Percentiles rank a stretch among this genome's conserved stretches.
These are phyloP conservation scores for Eucalyptus sideroxylon DNA, from an alignment of 345 rosid genomes.

Conservation along the genomic window DNA sequence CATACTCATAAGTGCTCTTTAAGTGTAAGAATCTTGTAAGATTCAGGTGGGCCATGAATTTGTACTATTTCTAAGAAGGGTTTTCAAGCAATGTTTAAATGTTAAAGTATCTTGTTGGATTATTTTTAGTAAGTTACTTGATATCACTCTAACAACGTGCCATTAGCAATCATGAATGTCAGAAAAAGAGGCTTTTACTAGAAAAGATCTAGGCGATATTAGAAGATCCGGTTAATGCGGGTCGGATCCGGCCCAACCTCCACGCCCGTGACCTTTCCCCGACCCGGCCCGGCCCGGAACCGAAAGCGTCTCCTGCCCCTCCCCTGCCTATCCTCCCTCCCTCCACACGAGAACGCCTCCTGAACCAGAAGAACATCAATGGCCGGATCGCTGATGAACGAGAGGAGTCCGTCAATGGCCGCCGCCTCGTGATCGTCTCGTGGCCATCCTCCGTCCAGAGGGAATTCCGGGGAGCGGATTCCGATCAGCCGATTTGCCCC, in stretches of 20 bases:
- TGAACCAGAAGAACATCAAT: neutral
- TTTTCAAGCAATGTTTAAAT: neutral
- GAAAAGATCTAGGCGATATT: neutral
- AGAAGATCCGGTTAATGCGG: neutral
- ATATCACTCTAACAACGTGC: neutral
- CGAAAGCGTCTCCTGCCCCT: neutral
- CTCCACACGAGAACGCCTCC: neutral
- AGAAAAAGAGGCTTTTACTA: neutral
- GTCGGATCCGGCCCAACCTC: neutral
- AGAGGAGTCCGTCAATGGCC: neutral
- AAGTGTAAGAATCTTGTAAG: neutral
- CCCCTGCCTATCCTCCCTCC: neutral
- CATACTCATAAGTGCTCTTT: neutral
- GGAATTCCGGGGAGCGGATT: neutral
- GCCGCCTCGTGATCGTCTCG: neutral
- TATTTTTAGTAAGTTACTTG: neutral
- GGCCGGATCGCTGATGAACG: neutral
- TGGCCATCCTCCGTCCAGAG: neutral
- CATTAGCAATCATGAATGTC: neutral
- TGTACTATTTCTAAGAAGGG: rapidly evolving
- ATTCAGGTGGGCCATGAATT: neutral
- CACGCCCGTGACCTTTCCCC: neutral
- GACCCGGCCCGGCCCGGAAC: neutral
- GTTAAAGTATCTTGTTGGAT: neutral
- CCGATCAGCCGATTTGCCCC: neutral